Evolutionary conservation across 371 early-diverging fungal species (phyloP).

Genomic region (Mortierella polycephala): DNA sequence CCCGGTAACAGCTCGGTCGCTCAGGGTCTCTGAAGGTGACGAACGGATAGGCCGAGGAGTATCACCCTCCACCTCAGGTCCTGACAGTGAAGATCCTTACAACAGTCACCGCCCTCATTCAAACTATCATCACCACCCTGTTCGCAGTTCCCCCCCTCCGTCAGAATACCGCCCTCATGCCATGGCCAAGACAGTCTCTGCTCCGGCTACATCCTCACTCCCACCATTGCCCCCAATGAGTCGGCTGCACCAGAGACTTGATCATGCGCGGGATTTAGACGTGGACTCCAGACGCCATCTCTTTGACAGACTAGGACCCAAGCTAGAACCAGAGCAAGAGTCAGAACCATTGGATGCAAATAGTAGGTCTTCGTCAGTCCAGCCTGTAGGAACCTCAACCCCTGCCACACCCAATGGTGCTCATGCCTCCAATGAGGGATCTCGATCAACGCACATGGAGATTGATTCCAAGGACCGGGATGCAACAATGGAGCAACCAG

Average conservation of each 20-base stretch:
- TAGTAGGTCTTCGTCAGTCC: too few relatives aligned
- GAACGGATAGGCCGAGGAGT: not conserved
- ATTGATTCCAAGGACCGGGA: not conserved
- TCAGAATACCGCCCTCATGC: conserved; percentile 12
- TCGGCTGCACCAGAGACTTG: not conserved
- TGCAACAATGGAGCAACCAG: conserved; percentile 2
- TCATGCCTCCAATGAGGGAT: too few relatives aligned
- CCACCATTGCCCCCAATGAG: not conserved
- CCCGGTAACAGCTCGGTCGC: conserved; percentile 15
- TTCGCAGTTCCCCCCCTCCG: conserved; percentile 4
- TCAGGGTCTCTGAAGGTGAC: conserved; percentile 4
- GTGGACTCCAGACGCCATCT: not conserved
- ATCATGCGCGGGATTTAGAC: conserved; percentile 6
- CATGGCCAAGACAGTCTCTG: conserved; percentile 46
- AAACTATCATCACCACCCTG: not conserved
- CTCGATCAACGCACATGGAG: not conserved
- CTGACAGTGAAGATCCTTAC: not conserved
- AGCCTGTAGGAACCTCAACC: too few relatives aligned
- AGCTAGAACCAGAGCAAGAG: not conserved
- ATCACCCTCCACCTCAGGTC: not conserved
- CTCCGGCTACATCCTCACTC: conserved; percentile 24
- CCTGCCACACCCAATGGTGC: too few relatives aligned
- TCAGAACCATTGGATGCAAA: conserved; percentile 5
- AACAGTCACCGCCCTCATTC: not conserved
- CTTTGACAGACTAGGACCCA: not conserved